Evolutionary conservation across 768 basidiomycete genomes (phyloP), one percentile per base, ranked within the genome.

Genomic region (Strobilomyces echinocephalus): DNA sequence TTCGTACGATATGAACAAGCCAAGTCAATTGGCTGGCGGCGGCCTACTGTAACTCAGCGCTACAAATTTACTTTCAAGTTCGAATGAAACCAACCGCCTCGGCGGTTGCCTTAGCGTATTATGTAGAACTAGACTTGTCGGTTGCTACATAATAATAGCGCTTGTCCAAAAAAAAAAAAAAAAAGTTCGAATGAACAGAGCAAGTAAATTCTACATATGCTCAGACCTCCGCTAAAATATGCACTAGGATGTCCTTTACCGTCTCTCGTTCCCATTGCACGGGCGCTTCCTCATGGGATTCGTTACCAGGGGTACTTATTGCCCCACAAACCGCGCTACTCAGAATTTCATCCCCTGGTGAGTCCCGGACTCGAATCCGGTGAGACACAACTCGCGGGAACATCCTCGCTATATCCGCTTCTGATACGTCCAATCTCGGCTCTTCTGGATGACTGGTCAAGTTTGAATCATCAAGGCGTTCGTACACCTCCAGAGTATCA

Each of bases 361-460:
- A 81, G 63, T 83, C 78, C 35, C 88, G 76, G 51, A 88, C 78
- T 46, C 85, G 75, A 55, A 92, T 63, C 11, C 90, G 84, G 70
- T 92, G 90, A 8, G 85, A 84, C 30, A 91, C 77, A 0, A 85
- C 81, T 20, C 87, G 72, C 34, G 87, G 87, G 57, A 88, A 79
- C 28, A 89, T 82, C 54, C 86, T 77, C 52, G 85, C 85, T 57
- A 88, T 76, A 60, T 91, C 86, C 52, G 83, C 83, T 65, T 88
- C 86, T 6, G 84, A 84, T 5, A 87, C 82, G 53, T 87, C 85
- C 57, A 85, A 60, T 34, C 71, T 63, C 41, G 60, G 60, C 46
- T 64, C 61, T 21, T 68, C 65, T 2, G 45, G 36, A 30, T 50
- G 49, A 52, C 20, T 52, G 14, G 36, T 48, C 15, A 57, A 11